A percentile compares a stretch with the other conserved stretches of the same genome.
phyloP scores from a whole-genome alignment of 2,329 filamentous ascomycete genomes.

The Bipolaris zeicola region DNA sequence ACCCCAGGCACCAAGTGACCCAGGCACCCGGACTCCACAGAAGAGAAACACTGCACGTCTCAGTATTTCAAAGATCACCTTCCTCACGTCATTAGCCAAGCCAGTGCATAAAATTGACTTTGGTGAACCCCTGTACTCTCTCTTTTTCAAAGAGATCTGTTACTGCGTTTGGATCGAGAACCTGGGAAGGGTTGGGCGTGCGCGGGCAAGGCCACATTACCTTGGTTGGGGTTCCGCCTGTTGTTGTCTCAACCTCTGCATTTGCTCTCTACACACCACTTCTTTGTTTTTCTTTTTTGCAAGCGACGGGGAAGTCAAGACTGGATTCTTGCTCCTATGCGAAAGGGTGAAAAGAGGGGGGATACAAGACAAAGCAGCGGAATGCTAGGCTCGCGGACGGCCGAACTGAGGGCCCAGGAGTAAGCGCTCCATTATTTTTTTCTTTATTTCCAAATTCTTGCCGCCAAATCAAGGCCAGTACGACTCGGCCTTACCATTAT shows the following conservation, averaged over 20 bases:
- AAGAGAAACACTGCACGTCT: slow-evolving; percentile 9
- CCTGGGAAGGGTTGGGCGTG: too few relatives aligned
- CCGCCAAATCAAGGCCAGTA: background rate
- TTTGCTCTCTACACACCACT: too few relatives aligned
- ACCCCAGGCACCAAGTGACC: background rate
- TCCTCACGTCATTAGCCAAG: slow-evolving; percentile 8
- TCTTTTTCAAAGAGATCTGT: slow-evolving; percentile 2
- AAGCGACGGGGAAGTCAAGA: too few relatives aligned
- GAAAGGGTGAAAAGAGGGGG: background rate
- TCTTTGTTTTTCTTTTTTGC: too few relatives aligned
- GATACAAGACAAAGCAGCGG: background rate
- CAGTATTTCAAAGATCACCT: slow-evolving; percentile 17
- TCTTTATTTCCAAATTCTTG: background rate
- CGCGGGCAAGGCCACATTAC: too few relatives aligned
- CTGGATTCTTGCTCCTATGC: too few relatives aligned
- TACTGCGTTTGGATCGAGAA: too few relatives aligned
- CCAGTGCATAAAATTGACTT: slow-evolving; percentile 6
- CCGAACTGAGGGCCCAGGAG: background rate
- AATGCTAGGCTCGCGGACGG: background rate
- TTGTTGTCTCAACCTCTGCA: too few relatives aligned
- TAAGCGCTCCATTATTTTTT: background rate
- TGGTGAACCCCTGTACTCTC: slow-evolving; percentile 6
- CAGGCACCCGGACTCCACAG: background rate
- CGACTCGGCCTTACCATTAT: background rate
- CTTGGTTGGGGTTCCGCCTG: too few relatives aligned